These are phyloP conservation scores for Cyberlindnera mrakii DNA, from an alignment of 805 yeast species.

Conservation along the genomic window DNA sequence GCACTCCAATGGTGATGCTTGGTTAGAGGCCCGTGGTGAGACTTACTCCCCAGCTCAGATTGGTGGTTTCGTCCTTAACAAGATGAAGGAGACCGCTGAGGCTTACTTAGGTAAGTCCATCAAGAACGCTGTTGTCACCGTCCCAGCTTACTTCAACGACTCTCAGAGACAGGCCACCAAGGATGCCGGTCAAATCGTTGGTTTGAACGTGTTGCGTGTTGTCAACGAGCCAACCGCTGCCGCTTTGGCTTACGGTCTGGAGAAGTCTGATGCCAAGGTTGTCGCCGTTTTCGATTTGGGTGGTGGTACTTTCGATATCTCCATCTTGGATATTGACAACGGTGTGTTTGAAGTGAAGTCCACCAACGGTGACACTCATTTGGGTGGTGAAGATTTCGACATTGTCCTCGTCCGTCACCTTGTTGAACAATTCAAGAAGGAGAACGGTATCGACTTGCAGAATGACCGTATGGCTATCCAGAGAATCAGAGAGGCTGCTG, in stretches of 20 bases:
- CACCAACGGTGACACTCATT: constrained; percentile 79
- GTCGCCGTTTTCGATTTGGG: constrained; percentile 74
- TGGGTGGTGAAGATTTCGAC: constrained; percentile 86
- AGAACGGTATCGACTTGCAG: constrained; percentile 30
- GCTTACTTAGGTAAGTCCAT: constrained; percentile 45
- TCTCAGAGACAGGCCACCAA: constrained; percentile 79
- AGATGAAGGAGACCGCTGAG: constrained; percentile 65
- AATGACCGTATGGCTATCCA: constrained; percentile 49
- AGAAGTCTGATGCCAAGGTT: constrained; percentile 70
- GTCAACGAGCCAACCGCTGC: constrained; percentile 85
- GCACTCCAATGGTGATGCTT: constrained; percentile 63
- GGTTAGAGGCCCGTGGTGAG: constrained; percentile 42
- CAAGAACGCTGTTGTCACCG: constrained; percentile 74
- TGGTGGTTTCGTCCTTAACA: constrained; percentile 57
- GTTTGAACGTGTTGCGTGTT: constrained; percentile 67
- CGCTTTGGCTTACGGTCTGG: constrained; percentile 74
- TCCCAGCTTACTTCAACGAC: constrained; percentile 80
- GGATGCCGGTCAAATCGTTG: constrained; percentile 70
- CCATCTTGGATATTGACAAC: constrained; percentile 69
- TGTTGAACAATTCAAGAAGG: constrained; percentile 47
- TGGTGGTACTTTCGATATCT: constrained; percentile 83
- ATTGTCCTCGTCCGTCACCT: constrained; percentile 54
- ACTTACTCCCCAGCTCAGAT: constrained; percentile 66
- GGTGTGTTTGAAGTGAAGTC: constrained; percentile 80
- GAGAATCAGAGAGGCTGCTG: constrained; percentile 67